phyloP scores from a whole-genome alignment of 2,329 filamentous ascomycete genomes.

The Alternaria angustiovoidea region DNA sequence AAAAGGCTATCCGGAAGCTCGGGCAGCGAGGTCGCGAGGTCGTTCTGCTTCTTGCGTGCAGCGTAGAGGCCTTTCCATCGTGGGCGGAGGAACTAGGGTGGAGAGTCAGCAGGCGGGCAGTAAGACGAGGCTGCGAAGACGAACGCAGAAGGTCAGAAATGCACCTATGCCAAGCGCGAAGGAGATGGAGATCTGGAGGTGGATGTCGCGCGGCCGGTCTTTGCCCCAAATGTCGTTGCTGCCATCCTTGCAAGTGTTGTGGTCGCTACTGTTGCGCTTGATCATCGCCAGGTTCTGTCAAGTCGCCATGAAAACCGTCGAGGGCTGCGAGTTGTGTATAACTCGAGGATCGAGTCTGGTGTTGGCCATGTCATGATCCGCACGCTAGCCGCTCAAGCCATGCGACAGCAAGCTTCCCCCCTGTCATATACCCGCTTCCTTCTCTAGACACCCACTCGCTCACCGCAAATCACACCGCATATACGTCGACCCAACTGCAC shows the following conservation, averaged over 20 bases:
- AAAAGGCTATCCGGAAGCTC: conserved; percentile 84
- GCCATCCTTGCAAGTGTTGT: conserved; percentile 24
- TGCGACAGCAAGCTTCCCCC: conserved; percentile 1
- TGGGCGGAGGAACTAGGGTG: conserved; percentile 75
- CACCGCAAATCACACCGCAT: conserved; percentile 5
- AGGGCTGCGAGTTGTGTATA: conserved; percentile 11
- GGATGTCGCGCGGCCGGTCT: conserved; percentile 55
- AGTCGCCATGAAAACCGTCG: conserved; percentile 22
- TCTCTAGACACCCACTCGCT: not conserved
- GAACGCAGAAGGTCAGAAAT: conserved; percentile 79
- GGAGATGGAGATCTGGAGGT: conserved; percentile 75
- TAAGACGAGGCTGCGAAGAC: conserved; percentile 38
- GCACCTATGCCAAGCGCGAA: conserved; percentile 73
- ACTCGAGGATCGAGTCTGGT: conserved; percentile 8
- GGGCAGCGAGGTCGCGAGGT: conserved; percentile 73
- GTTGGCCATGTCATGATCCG: conserved; percentile 17
- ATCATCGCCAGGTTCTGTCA: conserved; percentile 29
- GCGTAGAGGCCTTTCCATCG: conserved; percentile 93
- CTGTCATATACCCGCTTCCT: not conserved
- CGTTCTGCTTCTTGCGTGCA: conserved; percentile 79
- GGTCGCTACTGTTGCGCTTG: conserved; percentile 5
- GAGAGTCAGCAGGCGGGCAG: conserved; percentile 32
- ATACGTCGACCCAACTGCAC: not conserved
- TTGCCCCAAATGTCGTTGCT: conserved; percentile 43
- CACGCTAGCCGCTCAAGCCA: conserved; percentile 17